Conservation (phyloP, 2,329 filamentous ascomycete species). For the Neocatenulostroma microsporum region DNA sequence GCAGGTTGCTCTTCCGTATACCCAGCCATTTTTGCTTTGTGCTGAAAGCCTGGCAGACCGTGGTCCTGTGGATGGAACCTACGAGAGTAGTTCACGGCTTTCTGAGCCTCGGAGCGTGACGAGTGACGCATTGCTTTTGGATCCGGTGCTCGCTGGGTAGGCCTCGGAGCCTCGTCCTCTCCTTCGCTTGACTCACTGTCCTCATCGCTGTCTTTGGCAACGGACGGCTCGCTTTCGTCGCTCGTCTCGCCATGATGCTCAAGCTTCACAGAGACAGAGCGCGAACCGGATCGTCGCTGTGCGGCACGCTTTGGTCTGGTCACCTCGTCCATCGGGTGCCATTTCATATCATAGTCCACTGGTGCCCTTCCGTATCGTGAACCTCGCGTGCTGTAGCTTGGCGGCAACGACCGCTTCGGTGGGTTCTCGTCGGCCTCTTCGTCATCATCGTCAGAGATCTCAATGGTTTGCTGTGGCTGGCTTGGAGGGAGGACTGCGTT, state of each 20-base stretch:
- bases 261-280: background rate
- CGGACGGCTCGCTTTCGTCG: background rate
- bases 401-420: background rate
- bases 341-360: conserved; percentile 11
- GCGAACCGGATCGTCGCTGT: conserved; percentile 3
- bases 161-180: background rate
- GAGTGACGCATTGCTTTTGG: conserved; percentile 20
- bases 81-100: conserved; percentile 17
- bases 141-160: conserved; percentile 12
- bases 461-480: background rate
- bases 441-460: background rate
- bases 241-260: conserved; percentile 1
- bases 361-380: conserved; percentile 4
- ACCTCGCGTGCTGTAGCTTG: conserved; percentile 3
- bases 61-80: conserved; percentile 23
- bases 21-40: conserved; percentile 7
- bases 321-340: conserved; percentile 17
- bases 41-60: conserved; percentile 14
- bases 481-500: too few relatives aligned
- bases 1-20: conserved; percentile 6
- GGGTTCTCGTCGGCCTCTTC: background rate
- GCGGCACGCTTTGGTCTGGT: conserved; percentile 11
- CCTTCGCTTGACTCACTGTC: background rate
- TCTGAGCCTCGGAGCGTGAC: conserved; percentile 14
- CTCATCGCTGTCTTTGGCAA: background rate